Conservation (phyloP, 1,139 yeast species). For the Candida glucosophila region DNA sequence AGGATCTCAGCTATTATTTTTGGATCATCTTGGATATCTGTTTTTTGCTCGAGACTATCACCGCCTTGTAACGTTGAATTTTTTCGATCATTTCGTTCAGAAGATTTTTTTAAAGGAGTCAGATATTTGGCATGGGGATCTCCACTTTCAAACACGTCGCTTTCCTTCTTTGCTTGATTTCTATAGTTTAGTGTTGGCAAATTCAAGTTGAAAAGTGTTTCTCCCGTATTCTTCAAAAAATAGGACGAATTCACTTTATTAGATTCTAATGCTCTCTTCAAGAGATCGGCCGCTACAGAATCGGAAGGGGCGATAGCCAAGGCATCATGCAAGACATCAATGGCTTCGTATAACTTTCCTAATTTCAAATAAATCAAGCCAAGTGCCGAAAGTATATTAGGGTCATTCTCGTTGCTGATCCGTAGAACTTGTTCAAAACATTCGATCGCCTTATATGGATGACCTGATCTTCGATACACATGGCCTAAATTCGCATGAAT, state of each 20-base stretch:
- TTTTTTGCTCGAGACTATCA: constrained; percentile 1
- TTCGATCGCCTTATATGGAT: constrained; percentile 56
- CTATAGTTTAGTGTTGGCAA: constrained; percentile 12
- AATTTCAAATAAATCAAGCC: constrained; percentile 74
- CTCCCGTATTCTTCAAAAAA: constrained; percentile 16
- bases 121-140: neutral
- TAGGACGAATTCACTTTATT: constrained; percentile 30
- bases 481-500: constrained; percentile 89
- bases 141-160: neutral
- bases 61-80: neutral
- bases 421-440: constrained; percentile 73
- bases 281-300: constrained; percentile 74
- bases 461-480: constrained; percentile 66
- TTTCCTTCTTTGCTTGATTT: constrained; percentile 1
- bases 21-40: constrained; percentile 13
- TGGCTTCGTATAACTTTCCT: constrained; percentile 58
- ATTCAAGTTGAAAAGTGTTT: constrained; percentile 11
- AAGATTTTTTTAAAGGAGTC: too few relatives aligned
- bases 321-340: constrained; percentile 73
- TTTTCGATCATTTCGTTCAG: too few relatives aligned
- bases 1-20: constrained; percentile 31
- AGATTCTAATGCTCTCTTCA: constrained; percentile 72
- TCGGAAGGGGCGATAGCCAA: constrained; percentile 74
- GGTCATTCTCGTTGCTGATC: constrained; percentile 57
- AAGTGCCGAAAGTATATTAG: constrained; percentile 73